phyloP scores from a whole-genome alignment of 2,329 filamentous ascomycete genomes.

The Aspergillus sp. region DNA sequence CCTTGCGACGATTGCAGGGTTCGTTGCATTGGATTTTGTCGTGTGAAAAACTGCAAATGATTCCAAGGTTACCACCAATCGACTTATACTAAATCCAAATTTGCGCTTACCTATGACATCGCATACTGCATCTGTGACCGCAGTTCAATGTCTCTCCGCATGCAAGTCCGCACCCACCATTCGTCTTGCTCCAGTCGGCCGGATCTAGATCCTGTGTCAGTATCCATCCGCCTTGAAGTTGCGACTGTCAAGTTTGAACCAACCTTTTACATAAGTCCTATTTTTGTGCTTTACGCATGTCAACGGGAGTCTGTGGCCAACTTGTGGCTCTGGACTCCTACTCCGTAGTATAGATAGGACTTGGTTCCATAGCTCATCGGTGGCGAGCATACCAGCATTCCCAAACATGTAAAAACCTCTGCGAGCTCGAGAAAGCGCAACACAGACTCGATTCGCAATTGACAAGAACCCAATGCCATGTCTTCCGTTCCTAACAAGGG shows the following conservation, averaged over 20 bases:
- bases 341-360: slow-evolving; percentile 47
- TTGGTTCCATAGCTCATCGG: slow-evolving; percentile 53
- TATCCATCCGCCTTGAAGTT: neutral
- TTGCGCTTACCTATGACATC: slow-evolving; percentile 52
- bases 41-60: slow-evolving; percentile 37
- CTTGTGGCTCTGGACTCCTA: slow-evolving; percentile 20
- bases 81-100: neutral
- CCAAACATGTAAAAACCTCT: slow-evolving; percentile 84
- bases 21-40: slow-evolving; percentile 35
- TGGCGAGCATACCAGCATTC: slow-evolving; percentile 59
- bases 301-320: slow-evolving; percentile 60
- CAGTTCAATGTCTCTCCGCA: slow-evolving; percentile 51
- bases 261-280: slow-evolving; percentile 52
- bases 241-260: neutral
- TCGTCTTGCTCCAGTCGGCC: slow-evolving; percentile 54
- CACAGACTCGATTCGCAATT: slow-evolving; percentile 63
- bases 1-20: slow-evolving; percentile 32
- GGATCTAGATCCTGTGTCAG: slow-evolving; percentile 36
- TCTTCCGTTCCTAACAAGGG: slow-evolving; percentile 71
- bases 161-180: slow-evolving; percentile 53
- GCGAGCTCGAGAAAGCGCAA: slow-evolving; percentile 68
- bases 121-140: slow-evolving; percentile 53
- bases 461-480: slow-evolving; percentile 70
- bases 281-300: slow-evolving; percentile 61
- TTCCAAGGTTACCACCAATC: neutral